These are phyloP conservation scores for Aureobasidium subglaciale DNA, from an alignment of 2,329 filamentous ascomycete genomes.

Conservation along the genomic window DNA sequence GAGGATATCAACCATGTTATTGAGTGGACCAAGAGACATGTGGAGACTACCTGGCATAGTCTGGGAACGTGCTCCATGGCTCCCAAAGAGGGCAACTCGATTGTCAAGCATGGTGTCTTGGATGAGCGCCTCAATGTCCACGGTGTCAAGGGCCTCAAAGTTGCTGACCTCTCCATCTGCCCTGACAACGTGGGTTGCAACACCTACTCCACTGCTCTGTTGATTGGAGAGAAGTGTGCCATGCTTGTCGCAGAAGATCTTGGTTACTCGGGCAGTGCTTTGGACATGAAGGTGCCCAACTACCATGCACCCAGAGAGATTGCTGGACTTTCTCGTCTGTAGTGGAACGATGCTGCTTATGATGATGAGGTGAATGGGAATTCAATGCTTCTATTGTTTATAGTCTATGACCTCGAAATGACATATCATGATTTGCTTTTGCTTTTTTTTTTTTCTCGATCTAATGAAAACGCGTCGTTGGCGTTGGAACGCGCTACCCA, in stretches of 20 bases:
- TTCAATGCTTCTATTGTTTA: background rate
- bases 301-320: conserved; percentile 43
- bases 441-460: too few species aligned
- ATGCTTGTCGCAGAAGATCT: conserved; percentile 65
- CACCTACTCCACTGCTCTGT: conserved; percentile 60
- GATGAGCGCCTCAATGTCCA: conserved; percentile 73
- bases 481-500: too few species aligned
- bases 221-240: conserved; percentile 70
- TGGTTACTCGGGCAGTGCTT: conserved; percentile 62
- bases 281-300: conserved; percentile 66
- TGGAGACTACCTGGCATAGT: conserved; percentile 69
- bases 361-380: background rate
- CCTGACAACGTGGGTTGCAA: conserved; percentile 65
- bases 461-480: too few species aligned
- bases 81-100: conserved; percentile 66
- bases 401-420: background rate
- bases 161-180: conserved; percentile 68
- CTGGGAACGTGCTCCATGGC: conserved; percentile 70
- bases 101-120: conserved; percentile 72
- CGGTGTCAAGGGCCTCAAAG: conserved; percentile 69
- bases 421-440: background rate
- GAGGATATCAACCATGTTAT: conserved; percentile 59
- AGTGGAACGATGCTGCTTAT: conserved; percentile 18
- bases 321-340: conserved; percentile 36
- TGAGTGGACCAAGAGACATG: conserved; percentile 50